Evolutionary conservation across 257 asterid species (phyloP), one percentile per base, ranked within the genome.

Genomic region (Fraxinus quadrangulata): DNA sequence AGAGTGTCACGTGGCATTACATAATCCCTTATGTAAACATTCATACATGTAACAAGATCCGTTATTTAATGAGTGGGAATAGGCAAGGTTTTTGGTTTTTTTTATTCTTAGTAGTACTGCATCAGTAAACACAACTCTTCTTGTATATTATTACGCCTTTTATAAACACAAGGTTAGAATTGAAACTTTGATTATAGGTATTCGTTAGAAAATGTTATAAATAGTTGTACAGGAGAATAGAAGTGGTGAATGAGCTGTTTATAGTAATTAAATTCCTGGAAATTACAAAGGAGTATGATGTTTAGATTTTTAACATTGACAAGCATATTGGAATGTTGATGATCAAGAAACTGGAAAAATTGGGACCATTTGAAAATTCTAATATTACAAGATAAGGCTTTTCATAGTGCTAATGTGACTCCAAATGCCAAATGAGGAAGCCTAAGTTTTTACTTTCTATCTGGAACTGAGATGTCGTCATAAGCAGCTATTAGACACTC

Each of bases 231-330:
- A 61, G 71, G 31, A 71, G 40, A 66, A 42, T 19, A 19, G 49
- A 76, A 23, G 40, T 56, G 72, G 51, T 5, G 37, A n/a, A 45
- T 59, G 69, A 34, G 65, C 31, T 84, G 71, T 12, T 45, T 73
- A 24, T 37, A 45, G 72, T 71, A 1, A 9, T 26, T 59, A 54
- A 54, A 56, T 56, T n/a, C 67, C 28, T 56, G 30, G 67, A 56
- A 56, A 56, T 56, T 56, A 54, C 23, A 17, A 17, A 17, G 24
- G 23, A 5, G 9, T 5, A 0, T 19, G 23, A 19, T 54, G 49
- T 42, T n/a, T 54, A 5, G 65, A n/a, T 54, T 54, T 6, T 0
- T 17, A 54, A 54, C 6, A 0, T 54, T 5, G 21, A 54, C 65
- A 54, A 17, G 23, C 65, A 54, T 54, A 17, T 54, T 54, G 24